Conservation (phyloP, 2,329 filamentous ascomycete genomes). For the Xylariales sp. region DNA sequence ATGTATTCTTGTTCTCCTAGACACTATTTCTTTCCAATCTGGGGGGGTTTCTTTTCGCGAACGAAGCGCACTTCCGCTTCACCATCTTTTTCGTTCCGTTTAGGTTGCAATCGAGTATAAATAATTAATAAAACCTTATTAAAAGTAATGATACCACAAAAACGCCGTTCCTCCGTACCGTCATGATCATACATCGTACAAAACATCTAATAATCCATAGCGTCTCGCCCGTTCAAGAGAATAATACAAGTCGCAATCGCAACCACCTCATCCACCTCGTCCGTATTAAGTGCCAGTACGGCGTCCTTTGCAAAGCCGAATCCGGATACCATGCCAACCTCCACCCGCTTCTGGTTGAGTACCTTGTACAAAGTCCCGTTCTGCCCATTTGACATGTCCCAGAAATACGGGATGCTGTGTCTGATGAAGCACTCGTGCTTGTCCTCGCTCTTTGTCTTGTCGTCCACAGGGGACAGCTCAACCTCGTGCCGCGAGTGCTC, state of each 20-base stretch:
- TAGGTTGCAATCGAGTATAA: no score
- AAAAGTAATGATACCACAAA: no score
- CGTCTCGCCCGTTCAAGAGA: conserved; percentile 28
- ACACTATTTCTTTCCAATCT: no score
- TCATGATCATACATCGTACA: conserved; percentile 6
- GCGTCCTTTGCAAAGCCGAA: conserved; percentile 28
- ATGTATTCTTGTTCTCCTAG: no score
- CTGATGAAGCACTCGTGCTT: conserved; percentile 30
- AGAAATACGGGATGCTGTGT: conserved; percentile 30
- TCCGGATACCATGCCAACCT: conserved; percentile 24
- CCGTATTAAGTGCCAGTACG: conserved; percentile 24
- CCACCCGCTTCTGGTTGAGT: conserved; percentile 29
- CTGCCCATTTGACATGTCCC: conserved; percentile 28
- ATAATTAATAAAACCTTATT: no score
- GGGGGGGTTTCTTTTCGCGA: no score
- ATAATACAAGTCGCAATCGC: conserved; percentile 27
- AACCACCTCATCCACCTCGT: conserved; percentile 27
- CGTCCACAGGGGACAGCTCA: conserved; percentile 27
- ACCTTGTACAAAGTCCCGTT: conserved; percentile 28
- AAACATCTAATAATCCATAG: conserved; percentile 24
- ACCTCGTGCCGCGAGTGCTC: conserved; percentile 25
- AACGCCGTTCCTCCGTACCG: not conserved
- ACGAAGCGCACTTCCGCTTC: no score
- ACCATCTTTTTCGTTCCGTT: no score
- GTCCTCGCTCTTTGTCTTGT: conserved; percentile 15